Evolutionary conservation across 495 filamentous ascomycete genomes (phyloP).

Genomic region (Staphylotrichum longicolle): DNA sequence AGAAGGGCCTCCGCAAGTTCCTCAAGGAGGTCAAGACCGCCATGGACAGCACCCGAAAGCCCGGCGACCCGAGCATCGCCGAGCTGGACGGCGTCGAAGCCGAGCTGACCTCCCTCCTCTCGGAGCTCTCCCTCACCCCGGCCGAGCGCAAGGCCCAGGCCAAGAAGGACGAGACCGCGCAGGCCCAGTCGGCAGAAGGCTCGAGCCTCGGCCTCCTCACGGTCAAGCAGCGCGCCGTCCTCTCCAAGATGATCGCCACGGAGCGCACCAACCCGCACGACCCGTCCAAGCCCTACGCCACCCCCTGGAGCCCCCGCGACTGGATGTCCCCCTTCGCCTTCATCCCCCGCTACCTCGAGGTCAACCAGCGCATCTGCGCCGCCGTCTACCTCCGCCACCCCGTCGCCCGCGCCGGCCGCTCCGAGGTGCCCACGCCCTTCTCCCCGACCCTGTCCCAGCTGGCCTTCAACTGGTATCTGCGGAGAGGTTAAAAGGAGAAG

Average conservation of each 20-base stretch:
- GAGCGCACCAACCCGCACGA: constrained; percentile 69
- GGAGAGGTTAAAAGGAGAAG: constrained; percentile 60
- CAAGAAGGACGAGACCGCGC: not conserved
- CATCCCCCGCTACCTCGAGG: constrained; percentile 92
- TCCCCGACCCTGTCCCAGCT: constrained; percentile 58
- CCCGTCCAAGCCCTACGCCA: constrained; percentile 75
- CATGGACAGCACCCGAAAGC: constrained; percentile 26
- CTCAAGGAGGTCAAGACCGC: constrained; percentile 31
- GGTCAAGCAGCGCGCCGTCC: constrained; percentile 11
- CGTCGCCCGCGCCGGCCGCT: constrained; percentile 80
- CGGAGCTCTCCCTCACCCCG: constrained; percentile 18
- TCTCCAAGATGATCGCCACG: constrained; percentile 32
- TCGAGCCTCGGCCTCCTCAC: constrained; percentile 10
- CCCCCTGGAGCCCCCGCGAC: constrained; percentile 83
- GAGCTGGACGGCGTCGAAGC: constrained; percentile 15
- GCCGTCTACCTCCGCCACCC: constrained; percentile 95
- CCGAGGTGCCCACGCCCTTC: constrained; percentile 91
- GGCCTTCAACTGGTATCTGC: constrained; percentile 92
- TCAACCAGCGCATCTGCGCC: constrained; percentile 92
- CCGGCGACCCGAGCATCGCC: not conserved
- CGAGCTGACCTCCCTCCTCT: constrained; percentile 33
- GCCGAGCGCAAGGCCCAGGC: constrained; percentile 2
- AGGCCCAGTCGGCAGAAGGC: too few relatives aligned
- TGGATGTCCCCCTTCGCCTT: constrained; percentile 93
- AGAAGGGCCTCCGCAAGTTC: constrained; percentile 38